These are phyloP conservation scores for Tympanopsis confertula DNA, from an alignment of 2,329 filamentous ascomycete species.

Conservation along the genomic window DNA sequence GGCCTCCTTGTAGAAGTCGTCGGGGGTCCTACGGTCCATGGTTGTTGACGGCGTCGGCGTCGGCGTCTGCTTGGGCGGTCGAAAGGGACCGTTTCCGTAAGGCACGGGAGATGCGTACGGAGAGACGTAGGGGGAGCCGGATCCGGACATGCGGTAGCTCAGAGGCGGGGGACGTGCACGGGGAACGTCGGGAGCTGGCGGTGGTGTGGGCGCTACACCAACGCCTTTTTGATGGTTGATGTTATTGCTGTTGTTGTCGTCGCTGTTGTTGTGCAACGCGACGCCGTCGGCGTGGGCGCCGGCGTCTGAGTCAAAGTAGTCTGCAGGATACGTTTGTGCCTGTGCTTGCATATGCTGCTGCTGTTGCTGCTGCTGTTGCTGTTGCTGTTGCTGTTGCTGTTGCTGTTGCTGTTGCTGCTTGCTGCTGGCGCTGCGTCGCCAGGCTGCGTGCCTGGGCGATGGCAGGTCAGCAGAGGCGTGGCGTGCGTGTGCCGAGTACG, in stretches of 20 bases:
- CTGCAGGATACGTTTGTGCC: too few species aligned
- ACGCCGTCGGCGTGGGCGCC: too few species aligned
- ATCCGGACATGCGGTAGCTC: conserved; percentile 29
- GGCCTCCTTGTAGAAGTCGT: background rate
- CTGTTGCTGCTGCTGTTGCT: too few species aligned
- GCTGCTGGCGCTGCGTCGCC: too few species aligned
- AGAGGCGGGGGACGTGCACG: conserved; percentile 40
- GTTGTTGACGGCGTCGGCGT: conserved; percentile 9
- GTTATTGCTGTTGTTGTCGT: conserved; percentile 17
- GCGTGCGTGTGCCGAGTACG: conserved; percentile 33
- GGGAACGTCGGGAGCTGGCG: conserved; percentile 49
- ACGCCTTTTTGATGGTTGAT: conserved; percentile 1
- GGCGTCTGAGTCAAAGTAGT: too few species aligned
- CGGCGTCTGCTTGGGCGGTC: conserved; percentile 13
- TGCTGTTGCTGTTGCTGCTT: too few species aligned
- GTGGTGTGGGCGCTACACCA: conserved; percentile 18
- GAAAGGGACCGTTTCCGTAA: conserved; percentile 14
- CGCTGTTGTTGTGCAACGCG: conserved; percentile 27
- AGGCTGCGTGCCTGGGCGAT: conserved; percentile 23
- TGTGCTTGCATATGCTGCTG: too few species aligned
- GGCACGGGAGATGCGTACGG: conserved; percentile 16
- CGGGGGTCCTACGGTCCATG: conserved; percentile 4
- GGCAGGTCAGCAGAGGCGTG: conserved; percentile 28
- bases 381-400: too few species aligned
- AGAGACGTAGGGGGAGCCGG: background rate